phyloP scores from a whole-genome alignment of 441 rosid species.

The California macrophylla region DNA sequence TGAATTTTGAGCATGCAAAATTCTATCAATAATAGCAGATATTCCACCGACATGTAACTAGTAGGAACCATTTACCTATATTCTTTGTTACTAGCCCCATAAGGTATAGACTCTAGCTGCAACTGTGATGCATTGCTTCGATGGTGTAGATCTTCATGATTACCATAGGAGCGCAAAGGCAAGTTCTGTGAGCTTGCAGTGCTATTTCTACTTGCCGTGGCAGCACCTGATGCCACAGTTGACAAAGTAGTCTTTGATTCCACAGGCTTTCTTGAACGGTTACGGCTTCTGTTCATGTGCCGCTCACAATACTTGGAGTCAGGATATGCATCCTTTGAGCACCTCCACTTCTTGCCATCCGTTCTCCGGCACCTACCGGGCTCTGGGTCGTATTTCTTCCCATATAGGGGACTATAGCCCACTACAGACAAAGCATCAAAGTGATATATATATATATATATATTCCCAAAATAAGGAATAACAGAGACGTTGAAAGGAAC shows the following conservation, averaged over 20 bases:
- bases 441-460: neutral
- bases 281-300: constrained; percentile 98
- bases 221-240: constrained; percentile 14
- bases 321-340: constrained; percentile 85
- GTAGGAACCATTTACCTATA: constrained; percentile 18
- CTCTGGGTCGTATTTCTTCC: constrained; percentile 72
- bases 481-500: neutral
- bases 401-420: neutral
- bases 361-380: constrained; percentile 94
- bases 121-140: constrained; percentile 18
- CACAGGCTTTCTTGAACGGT: constrained; percentile 99
- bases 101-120: constrained; percentile 24
- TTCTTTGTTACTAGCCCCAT: constrained; percentile 20
- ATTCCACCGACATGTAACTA: neutral
- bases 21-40: neutral
- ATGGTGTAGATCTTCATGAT: constrained; percentile 17
- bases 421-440: neutral
- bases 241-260: constrained; percentile 36
- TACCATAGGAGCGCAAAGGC: constrained; percentile 16
- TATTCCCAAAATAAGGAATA: neutral
- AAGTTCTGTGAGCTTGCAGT: constrained; percentile 18
- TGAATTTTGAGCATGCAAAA: neutral
- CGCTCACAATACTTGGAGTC: constrained; percentile 95
- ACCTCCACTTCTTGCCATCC: constrained; percentile 99
- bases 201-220: constrained; percentile 22